Base-by-base conservation (phyloP, 805 yeast species). In the Metschnikowia rubicola region DNA sequence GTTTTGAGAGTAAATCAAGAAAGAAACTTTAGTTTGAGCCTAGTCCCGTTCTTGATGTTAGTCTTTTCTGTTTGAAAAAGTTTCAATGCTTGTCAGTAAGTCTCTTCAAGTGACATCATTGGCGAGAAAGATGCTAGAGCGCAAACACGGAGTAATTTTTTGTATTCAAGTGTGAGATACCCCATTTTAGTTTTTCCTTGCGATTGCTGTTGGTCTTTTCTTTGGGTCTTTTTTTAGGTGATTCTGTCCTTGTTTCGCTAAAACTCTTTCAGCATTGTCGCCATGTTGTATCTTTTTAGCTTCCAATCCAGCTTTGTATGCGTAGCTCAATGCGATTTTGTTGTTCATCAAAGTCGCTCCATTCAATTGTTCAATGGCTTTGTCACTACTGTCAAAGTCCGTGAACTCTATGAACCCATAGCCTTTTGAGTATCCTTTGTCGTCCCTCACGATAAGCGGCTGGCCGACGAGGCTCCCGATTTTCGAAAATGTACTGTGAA, bases 321-420 rank as follows among this genome's bases (percentile, higher is more conserved):
- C 94, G 61, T 89, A 90, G 30, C 78, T 78, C 2, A 91, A 70
- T 2, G 66, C 63, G 6, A 88, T 70, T 29, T 77, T 78, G 50
- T 73, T 73, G 62, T 88, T 89, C 80, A 87, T 79, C 12, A 94
- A 68, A 47, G 79, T 71, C 46, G 81, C 82, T 2, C 85, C 84
- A 54, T 87, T 73, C 82, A 92, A 76, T 43, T 78, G 78, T 29
- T 71, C 76, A 6, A 90, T 71, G 0, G 94, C 97, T 21, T 61
- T 59, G 63, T 92, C 97, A 43, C 92, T 78, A 35, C 80, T 70
- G 11, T 77, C 83, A 56, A 86, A 88, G 44, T 74, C 78, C 36
- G 75, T 81, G 61, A 71, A 89, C 35, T 79, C 75, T 1, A 91
- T 63, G 56, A 84, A 83, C 0, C 86, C 97, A 59, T 73, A 78